Base-by-base conservation (phyloP, 176 grass and related monocot genomes). In the barley (Hordeum vulgare) region DNA sequence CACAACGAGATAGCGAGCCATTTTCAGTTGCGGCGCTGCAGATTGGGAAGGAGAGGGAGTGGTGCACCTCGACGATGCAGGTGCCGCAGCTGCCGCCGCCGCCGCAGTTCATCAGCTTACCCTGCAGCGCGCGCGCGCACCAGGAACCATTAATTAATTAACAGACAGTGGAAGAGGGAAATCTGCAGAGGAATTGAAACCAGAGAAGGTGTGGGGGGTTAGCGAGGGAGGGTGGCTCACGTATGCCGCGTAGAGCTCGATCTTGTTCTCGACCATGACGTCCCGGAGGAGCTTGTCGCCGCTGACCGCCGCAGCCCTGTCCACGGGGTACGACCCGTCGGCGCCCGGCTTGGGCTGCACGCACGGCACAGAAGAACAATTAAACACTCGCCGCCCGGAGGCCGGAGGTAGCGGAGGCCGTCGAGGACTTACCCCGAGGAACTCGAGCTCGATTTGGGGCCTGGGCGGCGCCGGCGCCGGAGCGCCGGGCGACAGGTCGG, bases 91-190 rank as follows among this genome's bases (percentile, higher is more conserved):
- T 98, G 14, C 96, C 96, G 2, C 89, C 89, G 18, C 96, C 96
- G 13, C 96, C 93, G 71, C 93, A 98, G 85, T 98, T 98, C 96
- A 98, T 96, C 29, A 92, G 87, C 78, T 98, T 98, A 3, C 96
- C 96, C 91, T 98, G 83, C 69, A 71, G 7, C 23, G 23, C 59
- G 7, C 23, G 23, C 59, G 56, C 37, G 36, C 29, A 64, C 5
- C 71, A 84, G 39, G 9, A 72, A 77, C 13, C 25, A 15, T 78
- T 67, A 68, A 0, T 78, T 67, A 68, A 0, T 4, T 35, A 12
- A 9, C 26, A 51, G 11, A 9, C 8, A 51, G 11, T 1, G 2
- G 20, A 21, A 21, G n/a, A 10, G 53, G 28, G 4, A 11, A 62
- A 28, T 37, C 0, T 9, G 14, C 12, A 33, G 62, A 33, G 1